A percentile compares a stretch with the other conserved stretches of the same genome.
Conservation (phyloP, 1,284 basidiomycete genomes). For the Exsudoporus floridanus region DNA sequence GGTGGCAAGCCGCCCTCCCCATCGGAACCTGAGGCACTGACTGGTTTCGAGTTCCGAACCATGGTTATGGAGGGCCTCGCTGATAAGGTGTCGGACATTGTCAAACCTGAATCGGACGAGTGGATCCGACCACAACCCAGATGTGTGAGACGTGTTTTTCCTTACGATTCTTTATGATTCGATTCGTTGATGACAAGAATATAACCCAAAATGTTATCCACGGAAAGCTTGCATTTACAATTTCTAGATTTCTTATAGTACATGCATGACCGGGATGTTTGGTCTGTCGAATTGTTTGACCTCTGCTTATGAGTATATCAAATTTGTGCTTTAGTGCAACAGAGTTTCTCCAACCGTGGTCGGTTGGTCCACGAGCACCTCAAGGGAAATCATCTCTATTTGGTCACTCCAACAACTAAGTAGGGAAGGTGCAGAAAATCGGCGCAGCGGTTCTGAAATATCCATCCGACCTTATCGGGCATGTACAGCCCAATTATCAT, state of each 20-base stretch:
- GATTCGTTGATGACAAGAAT: not conserved
- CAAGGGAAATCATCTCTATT: too few relatives aligned
- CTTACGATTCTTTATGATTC: constrained; percentile 4
- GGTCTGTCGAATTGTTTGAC: too few relatives aligned
- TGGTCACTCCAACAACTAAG: too few relatives aligned
- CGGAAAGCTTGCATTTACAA: not conserved
- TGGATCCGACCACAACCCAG: constrained; percentile 28
- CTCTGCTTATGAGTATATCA: too few relatives aligned
- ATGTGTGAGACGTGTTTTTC: constrained; percentile 21
- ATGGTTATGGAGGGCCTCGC: not conserved
- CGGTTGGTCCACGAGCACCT: too few relatives aligned
- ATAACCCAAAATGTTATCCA: not conserved
- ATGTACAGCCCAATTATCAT: too few relatives aligned
- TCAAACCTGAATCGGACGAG: constrained; percentile 9
- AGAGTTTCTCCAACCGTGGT: too few relatives aligned
- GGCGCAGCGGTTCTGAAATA: too few relatives aligned
- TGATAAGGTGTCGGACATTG: not conserved
- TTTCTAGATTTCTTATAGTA: not conserved
- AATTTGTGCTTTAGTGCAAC: too few relatives aligned
- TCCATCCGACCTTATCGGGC: too few relatives aligned
- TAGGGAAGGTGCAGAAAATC: too few relatives aligned
- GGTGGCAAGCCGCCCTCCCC: not conserved
- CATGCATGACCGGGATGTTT: too few relatives aligned
- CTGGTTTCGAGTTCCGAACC: not conserved
- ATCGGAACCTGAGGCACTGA: not conserved